Percentiles rank a stretch among this genome's conserved stretches.
Evolutionary conservation across 306 rosid genomes (phyloP).

Genomic region (Cucurbita pepo): DNA sequence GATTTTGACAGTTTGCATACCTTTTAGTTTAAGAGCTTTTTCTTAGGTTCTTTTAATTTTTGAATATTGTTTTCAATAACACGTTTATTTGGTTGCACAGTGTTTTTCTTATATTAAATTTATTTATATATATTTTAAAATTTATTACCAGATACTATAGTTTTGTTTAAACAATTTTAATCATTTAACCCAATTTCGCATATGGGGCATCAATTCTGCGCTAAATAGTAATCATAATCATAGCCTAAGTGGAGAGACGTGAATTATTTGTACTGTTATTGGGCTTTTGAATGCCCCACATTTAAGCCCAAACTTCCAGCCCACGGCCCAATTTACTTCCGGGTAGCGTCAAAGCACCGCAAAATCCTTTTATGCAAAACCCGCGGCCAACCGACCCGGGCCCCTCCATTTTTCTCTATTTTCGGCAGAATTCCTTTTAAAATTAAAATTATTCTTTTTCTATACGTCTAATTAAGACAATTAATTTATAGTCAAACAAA

Average conservation of each 20-base stretch:
- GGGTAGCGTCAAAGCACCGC: slow-evolving; percentile 3
- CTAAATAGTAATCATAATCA: background rate
- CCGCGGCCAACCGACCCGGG: background rate
- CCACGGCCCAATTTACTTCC: background rate
- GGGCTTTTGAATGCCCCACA: background rate
- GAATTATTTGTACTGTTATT: background rate
- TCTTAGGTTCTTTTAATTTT: background rate
- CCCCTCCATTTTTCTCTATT: background rate
- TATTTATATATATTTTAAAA: no score
- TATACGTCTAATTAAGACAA: background rate
- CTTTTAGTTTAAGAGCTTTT: background rate
- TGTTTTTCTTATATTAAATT: no score
- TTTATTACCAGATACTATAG: no score
- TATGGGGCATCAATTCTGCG: background rate
- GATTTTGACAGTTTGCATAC: background rate
- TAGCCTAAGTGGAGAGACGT: background rate
- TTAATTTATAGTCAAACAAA: background rate
- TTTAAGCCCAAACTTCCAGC: background rate
- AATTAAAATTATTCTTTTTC: background rate
- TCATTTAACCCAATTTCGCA: background rate
- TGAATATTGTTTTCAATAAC: background rate
- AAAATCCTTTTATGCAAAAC: background rate
- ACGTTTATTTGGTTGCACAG: background rate
- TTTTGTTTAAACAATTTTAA: no score
- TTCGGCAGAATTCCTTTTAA: background rate